These are phyloP conservation scores for Leucoagaricus sp. DNA, from an alignment of 1,284 basidiomycete species.

Conservation along the genomic window DNA sequence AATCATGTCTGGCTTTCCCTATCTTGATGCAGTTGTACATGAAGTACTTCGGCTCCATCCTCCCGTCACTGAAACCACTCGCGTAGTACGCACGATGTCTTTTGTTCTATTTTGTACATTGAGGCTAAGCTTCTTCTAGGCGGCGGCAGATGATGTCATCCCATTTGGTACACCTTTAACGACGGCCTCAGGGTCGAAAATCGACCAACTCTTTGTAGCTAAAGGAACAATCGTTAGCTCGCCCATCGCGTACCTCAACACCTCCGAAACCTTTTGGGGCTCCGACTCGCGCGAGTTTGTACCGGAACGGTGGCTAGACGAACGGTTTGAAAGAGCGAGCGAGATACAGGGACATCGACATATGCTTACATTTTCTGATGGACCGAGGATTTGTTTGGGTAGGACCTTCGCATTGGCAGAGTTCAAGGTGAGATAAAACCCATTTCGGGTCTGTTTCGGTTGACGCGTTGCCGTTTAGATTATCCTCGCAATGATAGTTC, in stretches of 20 bases:
- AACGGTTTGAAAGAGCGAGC: conserved; percentile 27
- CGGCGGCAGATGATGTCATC: conserved; percentile 51
- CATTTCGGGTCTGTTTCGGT: conserved; percentile 9
- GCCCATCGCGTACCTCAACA: conserved; percentile 46
- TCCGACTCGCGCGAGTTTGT: conserved; percentile 31
- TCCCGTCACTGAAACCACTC: conserved; percentile 39
- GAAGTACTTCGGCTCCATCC: conserved; percentile 48
- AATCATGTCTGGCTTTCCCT: conserved; percentile 44
- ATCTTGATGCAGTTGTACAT: conserved; percentile 60
- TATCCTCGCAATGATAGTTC: conserved; percentile 44
- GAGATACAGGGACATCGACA: conserved; percentile 42
- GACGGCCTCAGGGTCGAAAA: conserved; percentile 36
- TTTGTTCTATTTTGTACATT: not conserved
- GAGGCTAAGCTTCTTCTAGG: conserved; percentile 32
- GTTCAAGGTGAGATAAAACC: conserved; percentile 52
- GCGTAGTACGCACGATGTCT: conserved; percentile 36
- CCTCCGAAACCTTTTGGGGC: conserved; percentile 48
- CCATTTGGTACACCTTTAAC: conserved; percentile 46
- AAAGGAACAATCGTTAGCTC: conserved; percentile 46
- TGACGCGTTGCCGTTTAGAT: conserved; percentile 33
- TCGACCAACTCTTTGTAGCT: conserved; percentile 42
- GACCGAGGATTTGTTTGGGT: conserved; percentile 48
- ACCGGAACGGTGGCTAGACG: conserved; percentile 37
- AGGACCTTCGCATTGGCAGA: conserved; percentile 45
- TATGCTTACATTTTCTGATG: conserved; percentile 50